Evolutionary conservation across 441 rosid species (phyloP), one percentile per base, ranked within the genome.

Genomic region (Populus hybrid): DNA sequence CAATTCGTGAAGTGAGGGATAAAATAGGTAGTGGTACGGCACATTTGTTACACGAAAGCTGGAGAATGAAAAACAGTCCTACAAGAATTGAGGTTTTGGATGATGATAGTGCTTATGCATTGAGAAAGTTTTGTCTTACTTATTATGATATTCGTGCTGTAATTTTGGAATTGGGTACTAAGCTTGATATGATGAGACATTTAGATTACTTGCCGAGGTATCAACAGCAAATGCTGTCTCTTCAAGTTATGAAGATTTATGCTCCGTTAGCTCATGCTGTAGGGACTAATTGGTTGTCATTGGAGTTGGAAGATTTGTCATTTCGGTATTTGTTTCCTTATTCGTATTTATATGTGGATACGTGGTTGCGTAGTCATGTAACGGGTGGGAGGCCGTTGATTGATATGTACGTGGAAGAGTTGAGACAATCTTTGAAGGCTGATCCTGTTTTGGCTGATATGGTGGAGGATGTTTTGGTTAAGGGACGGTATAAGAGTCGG

Each of bases 231-330:
- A 80, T 84, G 81, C 76, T 93, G 67, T 83, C 99, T 57, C 96
- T 96, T 16, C 87, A 94, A 84, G 95, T 89, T 38, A 34, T 96
- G 89, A 93, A 86, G 85, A 85, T 96, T 54, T 89, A 94, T 77
- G 95, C 97, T 63, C 99, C 99, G 12, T 81, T 96, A 72, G 98
- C 99, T 78, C 94, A 96, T 76, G 98, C 96, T 0, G 86, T 94
- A 3, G 95, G 96, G 34, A 87, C 96, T 28, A 87, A 86, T 69
- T 83, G 78, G 68, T 50, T 94, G 14, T 96, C 99, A 0, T 82
- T 93, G 76, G 96, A 96, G 89, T 93, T 96, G 12, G 98, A 96
- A 85, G 98, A 96, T 84, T 93, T 96, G 73, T 88, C 97, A 0
- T 94, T 96, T 74, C 93, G 79, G 24, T 92, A 85, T 81, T 89